A percentile compares a stretch with the other conserved stretches of the same genome.
Evolutionary conservation across 768 basidiomycete species (phyloP).

Genomic region (Daedaleopsis sinensis): DNA sequence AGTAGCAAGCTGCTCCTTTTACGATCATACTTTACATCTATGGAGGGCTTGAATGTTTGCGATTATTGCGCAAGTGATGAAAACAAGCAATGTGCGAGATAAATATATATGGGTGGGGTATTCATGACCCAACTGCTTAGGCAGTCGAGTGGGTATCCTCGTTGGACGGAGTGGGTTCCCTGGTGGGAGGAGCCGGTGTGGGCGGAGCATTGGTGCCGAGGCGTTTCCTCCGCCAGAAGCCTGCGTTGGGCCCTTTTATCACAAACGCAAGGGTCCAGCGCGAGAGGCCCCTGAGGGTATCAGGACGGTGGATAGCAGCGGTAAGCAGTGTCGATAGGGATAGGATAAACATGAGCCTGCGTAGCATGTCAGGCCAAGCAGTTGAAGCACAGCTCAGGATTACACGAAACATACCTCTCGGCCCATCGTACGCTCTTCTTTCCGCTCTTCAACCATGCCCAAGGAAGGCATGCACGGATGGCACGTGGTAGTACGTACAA

Average conservation of each 20-base stretch:
- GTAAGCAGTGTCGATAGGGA: conserved; percentile 71
- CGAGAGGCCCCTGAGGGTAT: conserved; percentile 71
- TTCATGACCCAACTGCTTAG: background rate
- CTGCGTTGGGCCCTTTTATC: conserved; percentile 58
- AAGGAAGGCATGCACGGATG: conserved; percentile 62
- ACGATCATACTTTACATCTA: conserved; percentile 81
- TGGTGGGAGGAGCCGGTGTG: conserved; percentile 1
- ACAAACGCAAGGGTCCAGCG: conserved; percentile 73
- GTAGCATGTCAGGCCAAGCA: conserved; percentile 36
- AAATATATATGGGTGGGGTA: background rate
- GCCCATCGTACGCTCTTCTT: conserved; percentile 41
- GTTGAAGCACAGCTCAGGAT: background rate
- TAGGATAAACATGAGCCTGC: conserved; percentile 59
- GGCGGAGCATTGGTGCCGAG: conserved; percentile 17
- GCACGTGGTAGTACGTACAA: conserved; percentile 78
- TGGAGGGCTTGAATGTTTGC: conserved; percentile 61
- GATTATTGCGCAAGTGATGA: background rate
- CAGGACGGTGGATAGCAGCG: conserved; percentile 60
- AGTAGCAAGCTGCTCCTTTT: conserved; percentile 93
- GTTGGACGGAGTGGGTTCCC: conserved; percentile 4
- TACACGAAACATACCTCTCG: conserved; percentile 54
- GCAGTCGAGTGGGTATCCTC: background rate
- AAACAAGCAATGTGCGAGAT: background rate
- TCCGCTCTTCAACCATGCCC: conserved; percentile 51
- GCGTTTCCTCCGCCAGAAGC: conserved; percentile 48